These are phyloP conservation scores for Collybia mongolica DNA, from an alignment of 768 basidiomycete species.

Conservation along the genomic window DNA sequence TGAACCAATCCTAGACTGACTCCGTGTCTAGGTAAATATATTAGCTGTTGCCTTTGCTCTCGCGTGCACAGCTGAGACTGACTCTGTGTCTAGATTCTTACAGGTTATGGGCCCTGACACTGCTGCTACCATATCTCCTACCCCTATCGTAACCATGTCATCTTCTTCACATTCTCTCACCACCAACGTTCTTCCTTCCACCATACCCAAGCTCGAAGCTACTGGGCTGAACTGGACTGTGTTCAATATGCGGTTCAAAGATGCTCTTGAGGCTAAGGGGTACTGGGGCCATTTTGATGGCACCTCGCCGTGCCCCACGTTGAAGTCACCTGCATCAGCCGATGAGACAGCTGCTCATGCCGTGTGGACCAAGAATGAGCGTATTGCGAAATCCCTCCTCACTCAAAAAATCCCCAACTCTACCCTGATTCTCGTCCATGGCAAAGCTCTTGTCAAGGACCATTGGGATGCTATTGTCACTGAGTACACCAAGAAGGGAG, in stretches of 20 bases:
- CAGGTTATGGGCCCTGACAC: neutral
- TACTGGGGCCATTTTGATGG: too few relatives aligned
- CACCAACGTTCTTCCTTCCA: neutral
- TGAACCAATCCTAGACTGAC: neutral
- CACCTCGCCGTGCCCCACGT: too few relatives aligned
- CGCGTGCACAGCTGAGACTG: neutral
- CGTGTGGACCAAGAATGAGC: neutral
- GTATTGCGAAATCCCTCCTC: too few relatives aligned
- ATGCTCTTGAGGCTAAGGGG: too few relatives aligned
- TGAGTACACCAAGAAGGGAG: too few relatives aligned
- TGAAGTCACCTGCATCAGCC: neutral
- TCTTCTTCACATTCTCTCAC: neutral
- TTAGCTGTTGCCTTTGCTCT: neutral
- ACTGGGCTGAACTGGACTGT: too few relatives aligned
- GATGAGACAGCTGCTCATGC: neutral
- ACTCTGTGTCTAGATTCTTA: neutral
- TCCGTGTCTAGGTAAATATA: too few relatives aligned
- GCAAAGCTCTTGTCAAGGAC: too few relatives aligned
- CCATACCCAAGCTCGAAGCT: neutral
- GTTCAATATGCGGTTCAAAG: too few relatives aligned
- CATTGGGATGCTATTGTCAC: too few relatives aligned
- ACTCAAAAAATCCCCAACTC: too few relatives aligned
- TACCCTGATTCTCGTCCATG: too few relatives aligned
- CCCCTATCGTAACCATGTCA: neutral
- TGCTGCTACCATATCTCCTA: neutral